phyloP scores from a whole-genome alignment of 805 yeast species.

The Priceomyces castillae region DNA sequence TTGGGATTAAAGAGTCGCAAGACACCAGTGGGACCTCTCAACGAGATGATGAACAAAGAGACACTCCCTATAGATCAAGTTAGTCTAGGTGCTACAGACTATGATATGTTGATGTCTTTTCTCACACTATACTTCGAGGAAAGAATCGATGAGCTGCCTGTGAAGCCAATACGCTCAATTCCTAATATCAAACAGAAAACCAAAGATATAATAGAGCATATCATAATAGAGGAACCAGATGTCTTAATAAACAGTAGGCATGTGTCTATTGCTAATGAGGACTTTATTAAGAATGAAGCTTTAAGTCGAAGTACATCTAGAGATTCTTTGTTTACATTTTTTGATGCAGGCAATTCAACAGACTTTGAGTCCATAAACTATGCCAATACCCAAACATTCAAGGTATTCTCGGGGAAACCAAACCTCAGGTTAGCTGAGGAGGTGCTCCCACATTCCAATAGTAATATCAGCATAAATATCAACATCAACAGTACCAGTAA shows the following conservation, averaged over 20 bases:
- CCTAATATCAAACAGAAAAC: neutral
- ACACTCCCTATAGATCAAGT: neutral
- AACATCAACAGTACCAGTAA: neutral
- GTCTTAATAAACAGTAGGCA: neutral
- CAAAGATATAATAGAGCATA: neutral
- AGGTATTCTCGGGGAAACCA: neutral
- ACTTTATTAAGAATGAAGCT: neutral
- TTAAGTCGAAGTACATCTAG: slow-evolving; percentile 6
- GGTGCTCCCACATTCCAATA: neutral
- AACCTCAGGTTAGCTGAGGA: neutral
- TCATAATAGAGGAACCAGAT: neutral
- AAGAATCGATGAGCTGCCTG: neutral
- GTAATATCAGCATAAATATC: neutral
- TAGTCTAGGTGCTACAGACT: neutral
- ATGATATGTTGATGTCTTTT: neutral
- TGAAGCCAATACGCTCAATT: no score
- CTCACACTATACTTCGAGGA: neutral
- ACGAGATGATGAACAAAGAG: neutral
- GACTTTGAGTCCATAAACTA: slow-evolving; percentile 2
- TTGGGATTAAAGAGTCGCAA: neutral
- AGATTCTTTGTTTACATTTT: slow-evolving; percentile 1
- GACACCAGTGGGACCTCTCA: neutral
- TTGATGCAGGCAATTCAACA: neutral
- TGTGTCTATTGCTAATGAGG: neutral
- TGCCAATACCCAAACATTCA: slow-evolving; percentile 1